These are phyloP conservation scores for Aspergillus incahuasiensis DNA, from an alignment of 495 filamentous ascomycete species.

Conservation along the genomic window DNA sequence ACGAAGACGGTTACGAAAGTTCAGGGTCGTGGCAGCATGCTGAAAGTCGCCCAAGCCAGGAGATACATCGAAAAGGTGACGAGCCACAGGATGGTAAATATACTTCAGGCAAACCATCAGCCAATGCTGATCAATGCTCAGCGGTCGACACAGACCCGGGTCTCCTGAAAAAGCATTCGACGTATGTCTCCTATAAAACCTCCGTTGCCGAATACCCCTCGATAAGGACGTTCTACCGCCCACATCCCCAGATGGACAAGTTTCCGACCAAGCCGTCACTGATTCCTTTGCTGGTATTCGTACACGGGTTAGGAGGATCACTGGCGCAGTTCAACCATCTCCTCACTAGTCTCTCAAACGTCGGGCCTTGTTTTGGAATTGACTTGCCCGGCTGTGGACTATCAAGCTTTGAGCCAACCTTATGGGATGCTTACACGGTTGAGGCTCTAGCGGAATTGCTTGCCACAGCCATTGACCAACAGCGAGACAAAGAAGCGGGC, in stretches of 20 bases:
- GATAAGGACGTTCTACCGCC: constrained; percentile 78
- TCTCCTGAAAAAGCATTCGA: constrained; percentile 71
- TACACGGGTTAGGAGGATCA: constrained; percentile 89
- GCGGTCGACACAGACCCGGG: constrained; percentile 60
- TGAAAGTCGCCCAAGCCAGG: constrained; percentile 15
- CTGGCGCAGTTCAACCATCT: constrained; percentile 82
- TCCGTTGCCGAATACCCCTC: constrained; percentile 64
- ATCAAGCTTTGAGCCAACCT: constrained; percentile 63
- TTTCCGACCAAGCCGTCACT: constrained; percentile 67
- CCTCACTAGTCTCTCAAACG: constrained; percentile 74
- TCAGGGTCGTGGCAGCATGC: constrained; percentile 34
- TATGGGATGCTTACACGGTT: constrained; percentile 76
- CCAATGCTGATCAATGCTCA: constrained; percentile 15
- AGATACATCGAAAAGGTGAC: constrained; percentile 23
- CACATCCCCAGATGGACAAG: constrained; percentile 73
- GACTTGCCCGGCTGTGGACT: constrained; percentile 86
- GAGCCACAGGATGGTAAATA: constrained; percentile 31
- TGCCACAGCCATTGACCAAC: constrained; percentile 63
- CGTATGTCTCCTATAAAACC: constrained; percentile 65
- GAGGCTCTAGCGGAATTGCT: constrained; percentile 72
- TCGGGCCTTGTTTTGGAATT: constrained; percentile 83
- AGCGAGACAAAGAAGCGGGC: constrained; percentile 57
- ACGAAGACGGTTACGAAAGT: constrained; percentile 43
- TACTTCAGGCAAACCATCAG: background rate
- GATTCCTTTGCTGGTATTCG: constrained; percentile 81